A percentile compares a stretch with the other conserved stretches of the same genome.
Evolutionary conservation across 75 land plant genomes (phyloP).

Genomic region (Pinus tabuliformis): DNA sequence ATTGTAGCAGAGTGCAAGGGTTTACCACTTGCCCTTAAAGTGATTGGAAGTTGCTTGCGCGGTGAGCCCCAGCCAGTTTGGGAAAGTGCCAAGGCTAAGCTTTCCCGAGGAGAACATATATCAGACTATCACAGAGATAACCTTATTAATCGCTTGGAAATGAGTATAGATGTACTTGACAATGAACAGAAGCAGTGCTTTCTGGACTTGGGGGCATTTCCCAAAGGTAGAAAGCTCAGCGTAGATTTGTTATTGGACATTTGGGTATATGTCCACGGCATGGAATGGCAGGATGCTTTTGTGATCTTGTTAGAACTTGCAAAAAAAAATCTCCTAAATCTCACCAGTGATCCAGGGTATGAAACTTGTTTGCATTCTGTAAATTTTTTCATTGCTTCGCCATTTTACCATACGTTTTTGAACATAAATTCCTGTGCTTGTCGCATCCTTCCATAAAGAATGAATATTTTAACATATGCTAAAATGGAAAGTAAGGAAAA

Average conservation of each 20-base stretch:
- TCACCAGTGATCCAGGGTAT: conserved; percentile 12
- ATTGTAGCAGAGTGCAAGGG: conserved; percentile 59
- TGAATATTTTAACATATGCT: neutral
- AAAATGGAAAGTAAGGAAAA: too few species aligned
- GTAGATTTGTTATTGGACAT: conserved; percentile 51
- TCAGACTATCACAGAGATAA: conserved; percentile 47
- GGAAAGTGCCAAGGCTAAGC: conserved; percentile 38
- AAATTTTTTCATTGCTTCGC: neutral
- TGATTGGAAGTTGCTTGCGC: conserved; percentile 52
- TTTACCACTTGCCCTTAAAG: conserved; percentile 63
- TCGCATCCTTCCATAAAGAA: too few species aligned
- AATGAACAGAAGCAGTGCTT: conserved; percentile 43
- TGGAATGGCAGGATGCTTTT: conserved; percentile 56
- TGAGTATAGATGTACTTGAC: conserved; percentile 33
- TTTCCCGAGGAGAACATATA: conserved; percentile 34
- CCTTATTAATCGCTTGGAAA: conserved; percentile 43
- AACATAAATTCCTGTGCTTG: too few species aligned
- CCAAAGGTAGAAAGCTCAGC: conserved; percentile 52
- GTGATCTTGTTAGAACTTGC: conserved; percentile 48
- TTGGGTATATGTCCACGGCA: conserved; percentile 54
- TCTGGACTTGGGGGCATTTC: conserved; percentile 58
- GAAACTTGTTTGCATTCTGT: neutral
- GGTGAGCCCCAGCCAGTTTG: conserved; percentile 35
- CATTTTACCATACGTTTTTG: too few species aligned
- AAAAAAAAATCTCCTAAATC: conserved; percentile 44